These are phyloP conservation scores for Starmerella apicola DNA, from an alignment of 805 yeast genomes.

Conservation along the genomic window DNA sequence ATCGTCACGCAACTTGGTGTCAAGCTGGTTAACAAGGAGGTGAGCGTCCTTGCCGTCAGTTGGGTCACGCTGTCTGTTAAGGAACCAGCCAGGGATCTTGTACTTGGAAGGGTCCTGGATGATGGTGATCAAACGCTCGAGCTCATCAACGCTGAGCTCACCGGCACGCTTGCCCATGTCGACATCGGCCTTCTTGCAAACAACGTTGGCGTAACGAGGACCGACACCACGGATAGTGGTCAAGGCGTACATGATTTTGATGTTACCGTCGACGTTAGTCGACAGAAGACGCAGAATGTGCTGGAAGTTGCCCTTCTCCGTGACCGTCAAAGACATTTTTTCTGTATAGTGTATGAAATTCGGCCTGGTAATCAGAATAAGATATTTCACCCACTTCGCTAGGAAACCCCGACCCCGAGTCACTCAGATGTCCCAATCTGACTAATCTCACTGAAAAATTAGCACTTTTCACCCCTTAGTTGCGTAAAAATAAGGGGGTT, in stretches of 20 bases:
- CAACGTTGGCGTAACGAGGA: conserved; percentile 99
- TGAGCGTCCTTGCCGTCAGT: conserved; percentile 99
- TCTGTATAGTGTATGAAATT: conserved; percentile 25
- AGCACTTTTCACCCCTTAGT: not conserved
- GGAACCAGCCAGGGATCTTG: conserved; percentile 99
- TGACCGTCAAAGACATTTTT: conserved; percentile 88
- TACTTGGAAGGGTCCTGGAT: conserved; percentile 99
- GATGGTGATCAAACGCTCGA: conserved; percentile 98
- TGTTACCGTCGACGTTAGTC: conserved; percentile 99
- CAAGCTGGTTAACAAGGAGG: conserved; percentile 96
- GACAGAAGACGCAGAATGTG: conserved; percentile 99
- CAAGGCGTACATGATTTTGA: conserved; percentile 99
- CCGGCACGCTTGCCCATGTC: conserved; percentile 98
- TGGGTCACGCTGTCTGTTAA: conserved; percentile 98
- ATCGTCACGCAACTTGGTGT: conserved; percentile 99
- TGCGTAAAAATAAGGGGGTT: too few relatives aligned
- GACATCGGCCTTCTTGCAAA: conserved; percentile 99
- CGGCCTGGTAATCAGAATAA: conserved; percentile 3
- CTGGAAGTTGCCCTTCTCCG: conserved; percentile 99
- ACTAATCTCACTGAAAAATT: conserved; percentile 1
- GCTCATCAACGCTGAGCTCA: conserved; percentile 99
- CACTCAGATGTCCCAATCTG: not conserved
- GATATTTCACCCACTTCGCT: conserved; percentile 9
- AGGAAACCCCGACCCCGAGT: not conserved
- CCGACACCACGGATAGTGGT: conserved; percentile 99